These are phyloP conservation scores for Fusarium sp. DNA, from an alignment of 2,329 filamentous ascomycete species.

Conservation along the genomic window DNA sequence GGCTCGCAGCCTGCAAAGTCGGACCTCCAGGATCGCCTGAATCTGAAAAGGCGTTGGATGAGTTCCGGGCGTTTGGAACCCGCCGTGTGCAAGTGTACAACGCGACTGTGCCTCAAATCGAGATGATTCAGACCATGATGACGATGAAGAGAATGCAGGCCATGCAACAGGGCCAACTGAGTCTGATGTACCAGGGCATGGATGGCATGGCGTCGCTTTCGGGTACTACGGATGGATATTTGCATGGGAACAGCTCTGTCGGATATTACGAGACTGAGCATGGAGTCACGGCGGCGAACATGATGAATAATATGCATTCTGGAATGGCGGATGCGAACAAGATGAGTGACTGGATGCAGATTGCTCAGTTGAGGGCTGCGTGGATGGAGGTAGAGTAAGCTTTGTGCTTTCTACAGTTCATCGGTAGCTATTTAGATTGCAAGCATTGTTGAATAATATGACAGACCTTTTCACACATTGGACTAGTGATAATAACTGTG, in stretches of 20 bases:
- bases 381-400: slow-evolving; percentile 51
- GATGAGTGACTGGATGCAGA: slow-evolving; percentile 43
- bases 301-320: slow-evolving; percentile 49
- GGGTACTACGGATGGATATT: slow-evolving; percentile 46
- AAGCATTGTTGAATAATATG: not conserved
- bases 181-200: slow-evolving; percentile 51
- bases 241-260: slow-evolving; percentile 50
- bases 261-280: slow-evolving; percentile 52
- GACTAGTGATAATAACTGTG: too few relatives aligned
- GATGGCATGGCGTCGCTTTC: slow-evolving; percentile 44
- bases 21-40: slow-evolving; percentile 43
- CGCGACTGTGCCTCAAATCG: slow-evolving; percentile 47
- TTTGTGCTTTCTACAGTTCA: too few relatives aligned
- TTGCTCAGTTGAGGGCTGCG: slow-evolving; percentile 41
- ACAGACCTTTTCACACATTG: not conserved
- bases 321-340: slow-evolving; percentile 47
- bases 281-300: slow-evolving; percentile 50
- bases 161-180: slow-evolving; percentile 49
- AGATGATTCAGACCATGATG: slow-evolving; percentile 46
- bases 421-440: too few relatives aligned
- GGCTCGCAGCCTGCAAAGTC: slow-evolving; percentile 45
- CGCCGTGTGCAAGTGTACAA: slow-evolving; percentile 47
- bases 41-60: slow-evolving; percentile 39
- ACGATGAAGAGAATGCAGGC: slow-evolving; percentile 48
- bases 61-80: slow-evolving; percentile 46